These are phyloP conservation scores for Sclerotinia minor DNA, from an alignment of 2,329 filamentous ascomycete species.

Conservation along the genomic window DNA sequence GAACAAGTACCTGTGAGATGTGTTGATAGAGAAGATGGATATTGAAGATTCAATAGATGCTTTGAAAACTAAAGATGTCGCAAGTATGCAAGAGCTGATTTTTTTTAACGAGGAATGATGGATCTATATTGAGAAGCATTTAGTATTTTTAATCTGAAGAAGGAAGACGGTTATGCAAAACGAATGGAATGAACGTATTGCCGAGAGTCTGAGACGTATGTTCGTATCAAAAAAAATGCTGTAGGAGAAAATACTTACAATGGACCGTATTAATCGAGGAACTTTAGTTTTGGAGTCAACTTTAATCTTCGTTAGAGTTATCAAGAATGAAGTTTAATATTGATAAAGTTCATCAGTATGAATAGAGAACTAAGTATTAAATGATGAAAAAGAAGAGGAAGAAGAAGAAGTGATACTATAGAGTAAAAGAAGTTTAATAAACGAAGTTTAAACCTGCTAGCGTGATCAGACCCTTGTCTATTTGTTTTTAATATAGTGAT, in stretches of 20 bases:
- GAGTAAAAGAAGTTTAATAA: conserved; percentile 4
- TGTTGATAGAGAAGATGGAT: not conserved
- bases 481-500: not conserved
- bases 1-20: conserved; percentile 1
- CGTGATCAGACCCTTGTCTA: not conserved
- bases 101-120: not conserved
- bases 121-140: conserved; percentile 9
- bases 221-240: not conserved
- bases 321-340: not conserved
- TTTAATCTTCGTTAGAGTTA: not conserved
- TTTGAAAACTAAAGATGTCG: not conserved
- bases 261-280: not conserved
- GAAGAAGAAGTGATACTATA: not conserved
- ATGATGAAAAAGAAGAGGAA: not conserved
- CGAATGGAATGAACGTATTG: not conserved
- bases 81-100: not conserved
- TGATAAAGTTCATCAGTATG: not conserved
- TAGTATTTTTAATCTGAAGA: conserved; percentile 1
- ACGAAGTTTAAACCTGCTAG: conserved; percentile 18
- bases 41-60: not conserved
- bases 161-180: conserved; percentile 11
- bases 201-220: conserved; percentile 3
- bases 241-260: not conserved
- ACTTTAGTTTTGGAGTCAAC: not conserved
- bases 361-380: not conserved